Conservation (phyloP, 1,139 yeast genomes). For the Spathaspora sp. region DNA sequence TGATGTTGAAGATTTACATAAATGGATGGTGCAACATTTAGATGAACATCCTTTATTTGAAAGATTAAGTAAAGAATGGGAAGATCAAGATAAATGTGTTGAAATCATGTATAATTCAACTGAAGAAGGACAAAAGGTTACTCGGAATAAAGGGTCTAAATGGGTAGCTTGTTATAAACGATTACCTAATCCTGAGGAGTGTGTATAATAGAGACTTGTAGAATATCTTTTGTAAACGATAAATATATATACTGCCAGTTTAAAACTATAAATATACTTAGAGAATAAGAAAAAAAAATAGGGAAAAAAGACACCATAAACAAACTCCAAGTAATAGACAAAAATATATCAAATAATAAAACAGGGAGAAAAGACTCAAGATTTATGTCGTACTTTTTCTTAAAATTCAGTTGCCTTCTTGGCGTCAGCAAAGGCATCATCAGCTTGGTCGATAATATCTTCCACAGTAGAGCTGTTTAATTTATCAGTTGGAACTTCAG, state of each 20-base stretch:
- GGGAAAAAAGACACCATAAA: background rate
- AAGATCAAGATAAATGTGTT: conserved; percentile 75
- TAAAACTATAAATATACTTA: conserved; percentile 1
- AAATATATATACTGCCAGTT: background rate
- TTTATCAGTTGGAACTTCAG: conserved; percentile 47
- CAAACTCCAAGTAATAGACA: conserved; percentile 1
- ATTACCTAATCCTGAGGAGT: conserved; percentile 55
- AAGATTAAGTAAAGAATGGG: conserved; percentile 79
- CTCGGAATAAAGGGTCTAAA: conserved; percentile 83
- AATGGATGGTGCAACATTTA: conserved; percentile 94
- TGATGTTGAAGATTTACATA: conserved; percentile 89
- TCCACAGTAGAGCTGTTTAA: conserved; percentile 23
- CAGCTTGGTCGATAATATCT: conserved; percentile 22
- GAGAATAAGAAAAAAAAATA: background rate
- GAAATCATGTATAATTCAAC: conserved; percentile 85
- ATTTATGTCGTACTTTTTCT: too few species aligned
- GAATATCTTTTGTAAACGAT: background rate
- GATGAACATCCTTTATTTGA: conserved; percentile 90
- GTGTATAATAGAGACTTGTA: conserved; percentile 15
- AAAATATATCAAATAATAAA: background rate
- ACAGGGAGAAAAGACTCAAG: too few species aligned
- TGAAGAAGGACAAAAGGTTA: conserved; percentile 97
- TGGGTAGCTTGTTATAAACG: conserved; percentile 87
- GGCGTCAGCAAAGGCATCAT: conserved; percentile 11
- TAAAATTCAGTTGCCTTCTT: background rate